Conservation (phyloP, 169 alveolate genomes). For the Sarcocystis neurona region DNA sequence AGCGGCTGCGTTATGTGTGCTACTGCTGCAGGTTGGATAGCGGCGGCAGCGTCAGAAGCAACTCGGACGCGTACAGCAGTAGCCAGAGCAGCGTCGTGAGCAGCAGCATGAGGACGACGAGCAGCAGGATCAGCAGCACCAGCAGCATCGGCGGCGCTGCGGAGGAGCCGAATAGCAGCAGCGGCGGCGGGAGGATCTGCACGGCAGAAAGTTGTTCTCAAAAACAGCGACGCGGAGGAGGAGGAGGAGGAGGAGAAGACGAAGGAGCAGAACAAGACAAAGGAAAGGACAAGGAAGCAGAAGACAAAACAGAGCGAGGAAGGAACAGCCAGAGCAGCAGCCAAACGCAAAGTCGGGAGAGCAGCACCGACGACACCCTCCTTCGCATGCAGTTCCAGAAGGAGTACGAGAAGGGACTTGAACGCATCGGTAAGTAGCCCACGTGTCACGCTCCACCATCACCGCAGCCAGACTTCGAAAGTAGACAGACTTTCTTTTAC, state of each 20-base stretch:
- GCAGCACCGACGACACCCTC: background rate
- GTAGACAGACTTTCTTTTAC: no score
- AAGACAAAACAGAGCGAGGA: no score
- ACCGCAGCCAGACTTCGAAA: no score
- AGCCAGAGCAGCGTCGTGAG: background rate
- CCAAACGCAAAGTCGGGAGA: no score
- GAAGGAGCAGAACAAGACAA: no score
- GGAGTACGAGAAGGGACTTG: constrained; percentile 31
- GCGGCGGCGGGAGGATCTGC: background rate
- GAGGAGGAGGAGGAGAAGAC: no score
- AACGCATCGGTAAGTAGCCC: constrained; percentile 6
- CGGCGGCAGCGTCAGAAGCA: background rate
- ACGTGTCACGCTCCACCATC: no score
- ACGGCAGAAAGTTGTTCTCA: background rate
- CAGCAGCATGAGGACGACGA: background rate
- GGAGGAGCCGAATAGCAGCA: background rate
- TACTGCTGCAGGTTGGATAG: no score
- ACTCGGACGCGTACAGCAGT: background rate
- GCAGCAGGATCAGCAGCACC: background rate
- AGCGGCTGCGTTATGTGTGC: no score
- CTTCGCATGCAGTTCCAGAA: background rate
- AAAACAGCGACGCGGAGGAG: no score
- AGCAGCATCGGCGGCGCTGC: background rate
- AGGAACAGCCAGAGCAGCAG: no score
- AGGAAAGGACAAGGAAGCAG: no score